Percentiles rank a stretch among this genome's conserved stretches.
These are phyloP conservation scores for Malus orientalis DNA, from an alignment of 306 rosid species.

Conservation along the genomic window DNA sequence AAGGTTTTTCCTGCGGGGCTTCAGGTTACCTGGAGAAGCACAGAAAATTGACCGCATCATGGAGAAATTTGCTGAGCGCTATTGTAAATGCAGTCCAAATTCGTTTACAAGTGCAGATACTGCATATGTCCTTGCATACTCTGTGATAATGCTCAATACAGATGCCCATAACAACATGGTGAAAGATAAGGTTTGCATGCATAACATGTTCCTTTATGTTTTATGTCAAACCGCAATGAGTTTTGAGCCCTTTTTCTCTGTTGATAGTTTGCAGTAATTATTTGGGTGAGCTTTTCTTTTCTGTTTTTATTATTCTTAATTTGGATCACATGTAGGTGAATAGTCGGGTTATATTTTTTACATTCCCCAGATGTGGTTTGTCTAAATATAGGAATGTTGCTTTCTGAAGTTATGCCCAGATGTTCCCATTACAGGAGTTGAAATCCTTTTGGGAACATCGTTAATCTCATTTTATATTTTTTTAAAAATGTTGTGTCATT, in stretches of 20 bases:
- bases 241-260: background rate
- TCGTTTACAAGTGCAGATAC: constrained; percentile 98
- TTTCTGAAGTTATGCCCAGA: background rate
- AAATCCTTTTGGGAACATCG: background rate
- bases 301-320: background rate
- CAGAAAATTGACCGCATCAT: constrained; percentile 98
- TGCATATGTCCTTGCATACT: constrained; percentile 96
- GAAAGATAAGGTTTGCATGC: constrained; percentile 80
- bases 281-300: background rate
- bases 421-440: background rate
- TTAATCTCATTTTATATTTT: background rate
- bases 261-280: background rate
- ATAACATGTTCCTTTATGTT: constrained; percentile 15
- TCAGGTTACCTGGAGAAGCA: constrained; percentile 98
- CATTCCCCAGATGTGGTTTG: background rate
- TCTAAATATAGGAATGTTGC: background rate
- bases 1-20: constrained; percentile 92
- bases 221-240: background rate
- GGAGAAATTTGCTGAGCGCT: constrained; percentile 99
- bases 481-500: background rate
- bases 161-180: constrained; percentile 98
- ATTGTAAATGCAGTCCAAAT: constrained; percentile 91
- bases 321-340: background rate
- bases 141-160: constrained; percentile 98
- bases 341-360: background rate